Base-by-base conservation (phyloP, 768 basidiomycete species). In the Tylopilus balloui region DNA sequence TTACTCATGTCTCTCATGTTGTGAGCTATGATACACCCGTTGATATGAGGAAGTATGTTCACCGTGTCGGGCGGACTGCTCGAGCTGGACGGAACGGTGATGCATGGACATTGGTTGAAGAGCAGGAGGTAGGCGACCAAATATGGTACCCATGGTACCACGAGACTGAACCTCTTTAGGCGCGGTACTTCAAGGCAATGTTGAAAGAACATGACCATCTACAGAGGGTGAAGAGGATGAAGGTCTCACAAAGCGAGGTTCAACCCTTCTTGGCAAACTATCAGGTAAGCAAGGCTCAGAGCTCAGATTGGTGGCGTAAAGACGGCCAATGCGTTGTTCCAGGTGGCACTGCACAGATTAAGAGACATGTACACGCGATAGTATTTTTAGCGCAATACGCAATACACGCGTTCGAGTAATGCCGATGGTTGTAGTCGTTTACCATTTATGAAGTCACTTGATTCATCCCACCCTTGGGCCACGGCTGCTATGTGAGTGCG, bases 31-130 rank as follows among this genome's bases (percentile, higher is more conserved):
- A 99, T 64, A 84, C 82, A 2, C 94, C 96, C 9, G 78, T 96
- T n/a, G 96, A 98, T 65, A 93, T 97, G 81, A 80, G 92, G 43
- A 98, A 98, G 67, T 99, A 99, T 62, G 90, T 99, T 11, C 96
- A 99, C 67, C 86, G 96, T 45, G 95, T 94, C 9, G 96, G 96
- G 19, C 78, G 96, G 37, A 98, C 96, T 6, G 96, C 96, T 3
- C 79, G 96, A 43, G 96, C 96, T 3, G 96, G 96, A 8, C 76
- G 88, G 39, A 69, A 71, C 19, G 96, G 96, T 6, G 80, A 88
- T 54, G 93, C 94, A 2, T 99, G 95, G 95, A 88, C 88, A 2
- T 69, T 98, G 58, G 89, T 98, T 7, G 96, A 98, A 72, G 88
- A 92, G 64, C 94, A 96, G 64, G 89, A 92, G 77, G 88, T 84